These are phyloP conservation scores for Neofusicoccum sp. DNA, from an alignment of 2,329 filamentous ascomycete genomes.

Conservation along the genomic window DNA sequence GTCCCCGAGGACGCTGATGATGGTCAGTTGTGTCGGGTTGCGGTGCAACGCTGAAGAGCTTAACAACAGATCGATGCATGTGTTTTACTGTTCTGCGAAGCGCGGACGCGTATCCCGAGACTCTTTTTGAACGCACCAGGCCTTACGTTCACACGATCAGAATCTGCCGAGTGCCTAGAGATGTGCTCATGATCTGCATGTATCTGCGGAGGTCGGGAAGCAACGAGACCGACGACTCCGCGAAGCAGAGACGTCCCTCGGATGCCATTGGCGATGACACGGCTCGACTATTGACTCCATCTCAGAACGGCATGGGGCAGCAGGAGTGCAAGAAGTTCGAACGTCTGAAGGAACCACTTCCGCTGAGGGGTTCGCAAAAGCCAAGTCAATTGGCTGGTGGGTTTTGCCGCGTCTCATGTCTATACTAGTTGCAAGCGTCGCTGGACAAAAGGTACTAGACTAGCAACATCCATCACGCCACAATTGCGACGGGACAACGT, in stretches of 20 bases:
- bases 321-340: conserved; percentile 1
- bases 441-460: no score
- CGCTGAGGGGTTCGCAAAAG: neutral
- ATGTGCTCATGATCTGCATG: neutral
- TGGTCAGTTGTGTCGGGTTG: no score
- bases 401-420: neutral
- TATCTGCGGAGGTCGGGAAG: neutral
- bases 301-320: neutral
- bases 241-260: neutral
- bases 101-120: no score
- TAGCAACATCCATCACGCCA: no score
- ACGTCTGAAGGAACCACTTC: conserved; percentile 14
- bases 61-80: no score
- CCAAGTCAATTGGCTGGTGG: neutral
- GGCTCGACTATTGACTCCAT: neutral
- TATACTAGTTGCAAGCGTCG: no score
- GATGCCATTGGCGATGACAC: neutral
- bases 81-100: no score
- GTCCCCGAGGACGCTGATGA: no score
- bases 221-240: neutral
- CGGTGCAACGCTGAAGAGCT: neutral
- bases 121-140: no score
- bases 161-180: no score
- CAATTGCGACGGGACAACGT: no score
- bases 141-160: no score